Percentiles rank a stretch among this genome's conserved stretches.
phyloP scores from a whole-genome alignment of 805 yeast species.

The Wickerhamomyces alni region DNA sequence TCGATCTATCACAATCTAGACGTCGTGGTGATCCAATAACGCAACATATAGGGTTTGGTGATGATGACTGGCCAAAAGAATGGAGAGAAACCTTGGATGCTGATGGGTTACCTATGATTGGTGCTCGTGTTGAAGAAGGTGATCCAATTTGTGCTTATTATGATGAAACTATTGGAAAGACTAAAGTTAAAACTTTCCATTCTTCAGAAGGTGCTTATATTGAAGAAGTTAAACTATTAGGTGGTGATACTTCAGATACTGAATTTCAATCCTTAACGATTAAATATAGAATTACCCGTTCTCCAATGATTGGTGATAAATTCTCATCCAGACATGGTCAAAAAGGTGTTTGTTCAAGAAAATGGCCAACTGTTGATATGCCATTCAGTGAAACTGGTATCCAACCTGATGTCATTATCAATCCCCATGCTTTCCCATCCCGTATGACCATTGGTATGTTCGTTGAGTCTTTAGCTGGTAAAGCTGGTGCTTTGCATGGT shows the following conservation, averaged over 20 bases:
- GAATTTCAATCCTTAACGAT: conserved; percentile 84
- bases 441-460: conserved; percentile 99
- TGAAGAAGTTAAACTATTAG: conserved; percentile 88
- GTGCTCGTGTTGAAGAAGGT: conserved; percentile 85
- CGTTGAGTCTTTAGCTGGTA: conserved; percentile 97
- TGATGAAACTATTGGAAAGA: conserved; percentile 87
- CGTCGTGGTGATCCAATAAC: conserved; percentile 92
- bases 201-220: conserved; percentile 91
- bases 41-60: conserved; percentile 91
- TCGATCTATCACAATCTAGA: conserved; percentile 72
- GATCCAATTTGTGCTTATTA: conserved; percentile 92
- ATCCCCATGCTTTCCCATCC: conserved; percentile 99
- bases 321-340: conserved; percentile 98
- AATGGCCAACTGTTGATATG: conserved; percentile 96
- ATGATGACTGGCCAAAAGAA: conserved; percentile 83
- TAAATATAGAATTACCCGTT: conserved; percentile 85
- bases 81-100: conserved; percentile 87
- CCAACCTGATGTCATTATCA: conserved; percentile 95
- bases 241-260: conserved; percentile 67
- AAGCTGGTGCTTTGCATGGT: conserved; percentile 97
- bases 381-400: conserved; percentile 96
- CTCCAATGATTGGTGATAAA: conserved; percentile 95
- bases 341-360: conserved; percentile 96
- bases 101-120: conserved; percentile 91
- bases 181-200: conserved; percentile 89